Percentiles rank a stretch among this genome's conserved stretches.
These are phyloP conservation scores for Ophiostoma quercus DNA, from an alignment of 2,329 filamentous ascomycete species.

Conservation along the genomic window DNA sequence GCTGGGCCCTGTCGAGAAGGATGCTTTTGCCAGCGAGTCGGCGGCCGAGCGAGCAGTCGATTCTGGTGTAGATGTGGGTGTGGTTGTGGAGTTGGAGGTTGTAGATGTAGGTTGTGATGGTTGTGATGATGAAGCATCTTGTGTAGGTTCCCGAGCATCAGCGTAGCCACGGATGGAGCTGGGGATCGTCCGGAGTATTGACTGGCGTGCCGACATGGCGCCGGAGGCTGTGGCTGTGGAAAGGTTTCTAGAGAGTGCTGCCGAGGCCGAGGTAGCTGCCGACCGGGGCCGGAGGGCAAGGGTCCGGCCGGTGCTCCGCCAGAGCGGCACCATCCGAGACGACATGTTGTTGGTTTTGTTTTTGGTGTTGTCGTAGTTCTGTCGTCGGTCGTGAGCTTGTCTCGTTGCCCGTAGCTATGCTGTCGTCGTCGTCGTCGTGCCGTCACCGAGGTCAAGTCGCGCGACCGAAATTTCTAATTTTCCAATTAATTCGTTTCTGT, in stretches of 20 bases:
- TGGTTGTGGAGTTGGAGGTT: neutral
- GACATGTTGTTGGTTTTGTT: constrained; percentile 12
- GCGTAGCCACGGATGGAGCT: constrained; percentile 30
- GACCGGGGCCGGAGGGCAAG: constrained; percentile 39
- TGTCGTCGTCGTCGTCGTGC: constrained; percentile 10
- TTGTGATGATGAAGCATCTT: neutral
- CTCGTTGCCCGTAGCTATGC: neutral
- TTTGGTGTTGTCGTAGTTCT: neutral
- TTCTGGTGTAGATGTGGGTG: neutral
- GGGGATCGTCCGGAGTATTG: constrained; percentile 17
- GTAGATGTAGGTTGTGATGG: neutral
- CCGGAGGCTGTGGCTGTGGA: neutral
- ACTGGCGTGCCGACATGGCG: neutral
- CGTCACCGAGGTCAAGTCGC: constrained; percentile 21
- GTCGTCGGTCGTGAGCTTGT: too few species aligned
- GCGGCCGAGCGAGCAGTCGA: neutral
- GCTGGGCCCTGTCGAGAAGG: neutral
- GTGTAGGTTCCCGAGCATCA: constrained; percentile 22
- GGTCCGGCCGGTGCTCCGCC: constrained; percentile 37
- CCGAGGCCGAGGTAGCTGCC: constrained; percentile 22
- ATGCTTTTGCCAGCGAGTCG: neutral
- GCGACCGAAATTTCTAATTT: constrained; percentile 22
- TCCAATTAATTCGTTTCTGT: constrained; percentile 18
- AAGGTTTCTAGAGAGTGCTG: neutral
- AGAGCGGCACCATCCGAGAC: constrained; percentile 48